A percentile compares a stretch with the other conserved stretches of the same genome.
Evolutionary conservation across 2,329 filamentous ascomycete genomes (phyloP).

Genomic region (Colletotrichum sp.): DNA sequence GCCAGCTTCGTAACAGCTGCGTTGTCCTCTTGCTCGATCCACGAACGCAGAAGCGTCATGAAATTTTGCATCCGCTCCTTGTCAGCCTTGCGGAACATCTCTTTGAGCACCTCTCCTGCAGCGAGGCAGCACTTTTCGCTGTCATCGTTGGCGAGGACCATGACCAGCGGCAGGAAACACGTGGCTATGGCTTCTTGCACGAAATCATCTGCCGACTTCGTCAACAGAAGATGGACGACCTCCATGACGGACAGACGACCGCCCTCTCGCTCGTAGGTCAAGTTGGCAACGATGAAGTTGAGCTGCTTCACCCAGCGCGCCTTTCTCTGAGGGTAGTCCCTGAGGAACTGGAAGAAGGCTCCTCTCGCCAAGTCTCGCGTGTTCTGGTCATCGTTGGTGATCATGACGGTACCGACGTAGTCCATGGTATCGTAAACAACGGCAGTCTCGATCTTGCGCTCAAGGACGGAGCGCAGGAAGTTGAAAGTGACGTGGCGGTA

Average conservation of each 20-base stretch:
- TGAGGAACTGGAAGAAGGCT: slow-evolving; percentile 91
- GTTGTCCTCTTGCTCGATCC: slow-evolving; percentile 79
- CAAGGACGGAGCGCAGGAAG: slow-evolving; percentile 87
- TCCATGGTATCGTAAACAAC: slow-evolving; percentile 92
- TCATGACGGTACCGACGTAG: slow-evolving; percentile 88
- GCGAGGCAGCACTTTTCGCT: slow-evolving; percentile 84
- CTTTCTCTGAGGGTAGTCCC: slow-evolving; percentile 93
- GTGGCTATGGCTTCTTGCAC: slow-evolving; percentile 81
- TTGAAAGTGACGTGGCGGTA: slow-evolving; percentile 94
- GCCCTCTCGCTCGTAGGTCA: slow-evolving; percentile 88
- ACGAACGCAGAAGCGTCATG: slow-evolving; percentile 72
- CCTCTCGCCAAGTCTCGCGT: slow-evolving; percentile 88
- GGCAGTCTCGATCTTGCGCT: slow-evolving; percentile 83
- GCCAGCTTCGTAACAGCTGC: slow-evolving; percentile 73
- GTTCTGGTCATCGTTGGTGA: slow-evolving; percentile 90
- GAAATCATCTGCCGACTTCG: slow-evolving; percentile 82
- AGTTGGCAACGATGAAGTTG: slow-evolving; percentile 85
- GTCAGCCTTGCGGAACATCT: slow-evolving; percentile 80
- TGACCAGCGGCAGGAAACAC: slow-evolving; percentile 85
- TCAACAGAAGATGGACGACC: slow-evolving; percentile 82
- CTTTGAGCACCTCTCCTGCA: slow-evolving; percentile 79
- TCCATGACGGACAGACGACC: slow-evolving; percentile 94
- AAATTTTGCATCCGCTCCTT: slow-evolving; percentile 75
- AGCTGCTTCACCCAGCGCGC: slow-evolving; percentile 89
- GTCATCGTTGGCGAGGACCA: slow-evolving; percentile 88